These are phyloP conservation scores for Mucor racemosus DNA, from an alignment of 371 early-diverging fungal genomes.

Conservation along the genomic window DNA sequence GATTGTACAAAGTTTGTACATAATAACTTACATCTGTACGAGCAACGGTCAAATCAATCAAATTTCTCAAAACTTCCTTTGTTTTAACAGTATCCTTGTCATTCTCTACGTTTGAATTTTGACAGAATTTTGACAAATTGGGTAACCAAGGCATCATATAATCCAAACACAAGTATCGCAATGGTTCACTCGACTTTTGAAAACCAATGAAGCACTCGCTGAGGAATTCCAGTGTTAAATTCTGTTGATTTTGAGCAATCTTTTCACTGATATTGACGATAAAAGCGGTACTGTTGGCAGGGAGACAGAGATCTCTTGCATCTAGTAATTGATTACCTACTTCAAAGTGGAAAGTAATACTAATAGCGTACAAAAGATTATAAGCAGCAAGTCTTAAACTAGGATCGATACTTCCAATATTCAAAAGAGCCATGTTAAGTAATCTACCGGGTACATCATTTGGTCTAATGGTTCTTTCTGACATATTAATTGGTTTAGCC, in stretches of 20 bases:
- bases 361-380: constrained; percentile 83
- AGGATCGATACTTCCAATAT: constrained; percentile 84
- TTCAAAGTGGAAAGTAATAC: constrained; percentile 85
- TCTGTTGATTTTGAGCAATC: constrained; percentile 76
- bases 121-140: constrained; percentile 73
- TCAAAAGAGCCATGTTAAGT: constrained; percentile 90
- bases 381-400: constrained; percentile 85
- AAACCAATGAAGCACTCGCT: constrained; percentile 89
- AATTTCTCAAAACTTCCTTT: constrained; percentile 73
- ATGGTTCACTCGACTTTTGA: constrained; percentile 73
- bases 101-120: constrained; percentile 50
- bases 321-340: constrained; percentile 81
- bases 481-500: constrained; percentile 67
- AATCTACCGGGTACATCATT: constrained; percentile 93
- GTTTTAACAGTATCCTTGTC: constrained; percentile 63
- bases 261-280: constrained; percentile 81
- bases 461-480: constrained; percentile 80
- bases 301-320: constrained; percentile 89
- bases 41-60: constrained; percentile 86
- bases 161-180: constrained; percentile 84
- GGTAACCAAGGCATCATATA: constrained; percentile 91
- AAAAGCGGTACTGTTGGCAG: constrained; percentile 86
- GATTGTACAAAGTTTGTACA: no score
- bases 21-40: constrained; percentile 68
- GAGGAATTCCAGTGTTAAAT: constrained; percentile 88